Base-by-base conservation (phyloP, 495 filamentous ascomycete species). In the Bacidia rubella region DNA sequence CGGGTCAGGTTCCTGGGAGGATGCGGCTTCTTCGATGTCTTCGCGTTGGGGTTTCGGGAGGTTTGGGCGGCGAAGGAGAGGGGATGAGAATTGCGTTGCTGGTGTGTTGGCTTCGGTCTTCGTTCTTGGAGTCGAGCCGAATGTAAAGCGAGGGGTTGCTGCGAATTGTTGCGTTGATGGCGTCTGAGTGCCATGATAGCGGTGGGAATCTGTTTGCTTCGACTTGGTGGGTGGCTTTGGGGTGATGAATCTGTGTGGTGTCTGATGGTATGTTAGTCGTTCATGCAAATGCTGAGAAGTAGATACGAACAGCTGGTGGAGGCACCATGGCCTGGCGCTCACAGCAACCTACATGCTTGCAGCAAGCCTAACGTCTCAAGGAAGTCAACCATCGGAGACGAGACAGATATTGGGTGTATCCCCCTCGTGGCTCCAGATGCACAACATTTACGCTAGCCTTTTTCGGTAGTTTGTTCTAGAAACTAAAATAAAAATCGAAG, bases 141-240 rank as follows among this genome's bases (percentile, higher is more conserved):
- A 50, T 1, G 26, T 19, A n/a, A 50, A 50, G 26, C 25, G 26
- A 3, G 47, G 47, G 9, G 47, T 50, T 4, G 27, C 15, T n/a
- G 47, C 47, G 27, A 50, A 50, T 21, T 50, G 47, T 22, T 27
- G 44, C 26, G 22, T 22, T 12, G 47, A 50, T 20, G 47, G n/a
- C 19, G 47, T 19, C 15, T 32, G 25, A 20, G 22, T 35, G 20
- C 20, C 10, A 15, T 29, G 32, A 26, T 19, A 17, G 22, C 27
- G 47, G 47, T 35, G 22, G 29, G 47, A 35, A 2, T 24, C 19
- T 11, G 47, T 11, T 5, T 29, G 47, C 3, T 32, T 38, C 15
- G 17, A 17, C n/a, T 21, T 19, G 47, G 47, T 12, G 3, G n/a
- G 4, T 15, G 47, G 32, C 38, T 50, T 50, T 29, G 47, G 29